Percentiles rank a stretch among this genome's conserved stretches.
These are phyloP conservation scores for Vigna radiata DNA, from an alignment of 306 rosid genomes.

Conservation along the genomic window DNA sequence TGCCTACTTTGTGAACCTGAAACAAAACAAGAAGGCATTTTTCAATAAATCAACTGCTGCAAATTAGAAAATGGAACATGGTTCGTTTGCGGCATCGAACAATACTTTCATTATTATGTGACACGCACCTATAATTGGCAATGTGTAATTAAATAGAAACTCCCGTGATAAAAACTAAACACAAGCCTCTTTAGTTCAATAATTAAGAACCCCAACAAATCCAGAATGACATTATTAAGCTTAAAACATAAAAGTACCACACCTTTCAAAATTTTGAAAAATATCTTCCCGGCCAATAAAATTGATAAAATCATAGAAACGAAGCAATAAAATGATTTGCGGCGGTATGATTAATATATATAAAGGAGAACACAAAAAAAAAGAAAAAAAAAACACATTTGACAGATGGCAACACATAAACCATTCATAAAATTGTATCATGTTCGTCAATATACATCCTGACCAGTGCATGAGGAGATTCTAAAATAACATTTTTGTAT, in stretches of 20 bases:
- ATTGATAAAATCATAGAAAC: not conserved
- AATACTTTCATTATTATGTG: constrained; percentile 21
- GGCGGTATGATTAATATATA: not conserved
- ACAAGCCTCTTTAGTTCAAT: not conserved
- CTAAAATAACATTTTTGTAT: not conserved
- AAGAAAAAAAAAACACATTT: not conserved
- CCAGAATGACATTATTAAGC: constrained; percentile 13
- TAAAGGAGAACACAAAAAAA: constrained; percentile 15
- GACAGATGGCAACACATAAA: not conserved
- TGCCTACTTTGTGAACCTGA: constrained; percentile 59
- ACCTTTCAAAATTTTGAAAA: not conserved
- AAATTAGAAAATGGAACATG: constrained; percentile 20
- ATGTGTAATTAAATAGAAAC: constrained; percentile 11
- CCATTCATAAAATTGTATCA: not conserved
- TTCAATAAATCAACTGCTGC: constrained; percentile 10
- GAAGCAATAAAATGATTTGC: constrained; percentile 2
- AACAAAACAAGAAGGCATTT: constrained; percentile 5
- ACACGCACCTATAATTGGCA: not conserved
- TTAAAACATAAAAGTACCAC: not conserved
- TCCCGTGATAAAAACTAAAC: not conserved
- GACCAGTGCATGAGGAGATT: not conserved
- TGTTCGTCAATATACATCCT: not conserved
- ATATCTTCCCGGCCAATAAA: not conserved
- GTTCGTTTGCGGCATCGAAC: constrained; percentile 1
- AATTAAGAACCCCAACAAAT: constrained; percentile 4